These are phyloP conservation scores for Neurospora sp. DNA, from an alignment of 495 filamentous ascomycete genomes.

Conservation along the genomic window DNA sequence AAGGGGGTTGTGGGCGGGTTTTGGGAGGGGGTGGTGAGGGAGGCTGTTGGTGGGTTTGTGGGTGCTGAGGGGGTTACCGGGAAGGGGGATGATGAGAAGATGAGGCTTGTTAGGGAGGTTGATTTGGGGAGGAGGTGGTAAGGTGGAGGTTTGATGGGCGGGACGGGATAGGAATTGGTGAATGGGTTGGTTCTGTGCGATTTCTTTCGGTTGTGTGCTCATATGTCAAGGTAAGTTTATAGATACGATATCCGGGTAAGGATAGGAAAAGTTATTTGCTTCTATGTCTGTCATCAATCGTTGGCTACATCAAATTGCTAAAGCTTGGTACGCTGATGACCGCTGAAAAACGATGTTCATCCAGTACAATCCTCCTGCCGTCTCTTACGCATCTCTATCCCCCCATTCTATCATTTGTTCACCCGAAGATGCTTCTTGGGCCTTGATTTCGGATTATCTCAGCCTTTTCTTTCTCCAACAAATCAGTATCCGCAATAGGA, in stretches of 20 bases:
- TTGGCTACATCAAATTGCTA: neutral
- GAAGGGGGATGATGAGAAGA: slow-evolving; percentile 14
- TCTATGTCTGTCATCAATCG: neutral
- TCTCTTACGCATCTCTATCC: neutral
- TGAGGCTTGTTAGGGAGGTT: slow-evolving; percentile 24
- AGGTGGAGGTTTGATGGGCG: neutral
- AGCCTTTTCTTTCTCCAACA: neutral
- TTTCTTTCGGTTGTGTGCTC: too few relatives aligned
- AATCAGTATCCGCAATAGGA: neutral
- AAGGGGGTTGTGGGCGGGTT: slow-evolving; percentile 61
- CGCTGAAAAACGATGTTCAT: neutral
- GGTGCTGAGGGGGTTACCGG: slow-evolving; percentile 1
- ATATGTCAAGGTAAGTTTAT: neutral
- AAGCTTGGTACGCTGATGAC: neutral
- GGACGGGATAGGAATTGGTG: too few relatives aligned
- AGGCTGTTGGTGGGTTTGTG: slow-evolving; percentile 43
- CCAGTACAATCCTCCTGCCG: neutral
- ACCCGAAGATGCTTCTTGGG: too few relatives aligned
- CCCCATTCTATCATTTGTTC: too few relatives aligned
- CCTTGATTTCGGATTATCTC: too few relatives aligned
- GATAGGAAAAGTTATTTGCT: neutral
- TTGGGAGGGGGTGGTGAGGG: slow-evolving; percentile 60
- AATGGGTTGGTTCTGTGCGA: too few relatives aligned
- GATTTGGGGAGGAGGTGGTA: slow-evolving; percentile 24
- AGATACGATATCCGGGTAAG: neutral